phyloP scores from a whole-genome alignment of 352 stramenopile species.

The Vaucheria bursata region DNA sequence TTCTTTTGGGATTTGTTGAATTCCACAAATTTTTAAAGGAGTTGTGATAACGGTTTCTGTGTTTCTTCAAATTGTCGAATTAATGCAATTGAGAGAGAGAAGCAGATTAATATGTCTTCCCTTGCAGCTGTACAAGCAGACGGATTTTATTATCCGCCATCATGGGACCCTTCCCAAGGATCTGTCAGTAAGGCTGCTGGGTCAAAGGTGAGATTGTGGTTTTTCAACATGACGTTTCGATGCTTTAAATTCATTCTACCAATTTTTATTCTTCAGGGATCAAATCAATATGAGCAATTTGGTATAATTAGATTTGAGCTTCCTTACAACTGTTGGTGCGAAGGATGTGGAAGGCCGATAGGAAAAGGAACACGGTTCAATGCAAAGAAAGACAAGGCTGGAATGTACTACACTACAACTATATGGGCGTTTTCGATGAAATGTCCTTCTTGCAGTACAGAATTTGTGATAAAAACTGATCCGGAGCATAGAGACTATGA shows the following conservation, averaged over 20 bases:
- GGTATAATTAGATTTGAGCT: slow-evolving; percentile 95
- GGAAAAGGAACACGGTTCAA: slow-evolving; percentile 84
- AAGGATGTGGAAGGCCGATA: slow-evolving; percentile 52
- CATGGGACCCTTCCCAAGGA: slow-evolving; percentile 73
- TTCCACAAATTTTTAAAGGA: too few species aligned
- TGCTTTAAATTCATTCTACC: too few species aligned
- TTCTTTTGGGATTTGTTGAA: too few species aligned
- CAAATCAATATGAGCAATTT: slow-evolving; percentile 74
- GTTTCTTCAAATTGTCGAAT: too few species aligned
- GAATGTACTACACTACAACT: slow-evolving; percentile 72
- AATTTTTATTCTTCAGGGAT: slow-evolving; percentile 26
- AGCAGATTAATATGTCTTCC: slow-evolving; percentile 73
- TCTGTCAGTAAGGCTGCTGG: slow-evolving; percentile 63
- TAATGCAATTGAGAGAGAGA: too few species aligned
- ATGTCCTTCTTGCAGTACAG: slow-evolving; percentile 71
- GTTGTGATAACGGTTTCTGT: too few species aligned
- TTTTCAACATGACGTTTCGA: too few species aligned
- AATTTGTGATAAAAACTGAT: slow-evolving; percentile 88
- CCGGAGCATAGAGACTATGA: slow-evolving; percentile 76
- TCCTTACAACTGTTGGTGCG: slow-evolving; percentile 87
- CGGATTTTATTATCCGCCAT: slow-evolving; percentile 89
- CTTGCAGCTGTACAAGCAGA: slow-evolving; percentile 90
- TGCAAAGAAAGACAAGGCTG: slow-evolving; percentile 79
- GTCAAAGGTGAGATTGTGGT: slow-evolving; percentile 41
- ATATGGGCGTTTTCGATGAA: slow-evolving; percentile 89